Percentiles rank a stretch among this genome's conserved stretches.
phyloP scores from a whole-genome alignment of 2,329 filamentous ascomycete genomes.

The Colletotrichum lindemuthianum region DNA sequence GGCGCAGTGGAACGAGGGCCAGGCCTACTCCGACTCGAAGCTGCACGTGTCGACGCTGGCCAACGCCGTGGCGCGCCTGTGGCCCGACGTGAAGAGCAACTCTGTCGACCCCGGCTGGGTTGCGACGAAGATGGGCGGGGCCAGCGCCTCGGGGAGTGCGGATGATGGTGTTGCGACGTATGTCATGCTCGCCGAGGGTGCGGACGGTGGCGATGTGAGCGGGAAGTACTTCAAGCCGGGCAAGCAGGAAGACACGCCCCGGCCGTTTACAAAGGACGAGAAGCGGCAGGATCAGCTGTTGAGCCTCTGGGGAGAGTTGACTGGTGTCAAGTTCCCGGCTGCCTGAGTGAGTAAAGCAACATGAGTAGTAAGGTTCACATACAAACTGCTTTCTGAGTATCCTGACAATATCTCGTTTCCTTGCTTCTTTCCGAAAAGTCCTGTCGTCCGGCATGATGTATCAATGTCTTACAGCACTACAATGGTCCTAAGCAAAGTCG shows the following conservation, averaged over 20 bases:
- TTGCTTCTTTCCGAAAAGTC: no score
- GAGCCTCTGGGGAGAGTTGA: constrained; percentile 45
- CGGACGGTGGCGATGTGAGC: constrained; percentile 42
- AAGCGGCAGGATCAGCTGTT: constrained; percentile 56
- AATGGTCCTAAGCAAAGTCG: fast-evolving
- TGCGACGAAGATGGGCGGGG: constrained; percentile 63
- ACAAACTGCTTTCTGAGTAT: no score
- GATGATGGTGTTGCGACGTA: constrained; percentile 58
- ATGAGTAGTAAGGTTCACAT: no score
- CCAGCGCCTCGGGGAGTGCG: constrained; percentile 56
- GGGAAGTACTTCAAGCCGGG: constrained; percentile 52
- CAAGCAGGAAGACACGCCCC: constrained; percentile 41
- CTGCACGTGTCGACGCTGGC: constrained; percentile 66
- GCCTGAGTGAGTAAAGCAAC: not conserved
- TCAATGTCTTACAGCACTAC: no score
- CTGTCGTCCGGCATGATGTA: no score
- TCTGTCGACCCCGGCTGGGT: constrained; percentile 65
- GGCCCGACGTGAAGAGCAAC: constrained; percentile 53
- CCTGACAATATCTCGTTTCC: no score
- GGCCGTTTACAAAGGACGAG: constrained; percentile 48
- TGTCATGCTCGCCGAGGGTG: constrained; percentile 56
- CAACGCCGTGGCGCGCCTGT: constrained; percentile 61
- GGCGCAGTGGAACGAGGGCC: constrained; percentile 46
- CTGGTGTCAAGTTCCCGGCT: constrained; percentile 31
- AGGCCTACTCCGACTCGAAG: constrained; percentile 63